Evolutionary conservation across 2,329 filamentous ascomycete genomes (phyloP).

Genomic region (Colletotrichum zoysiae): DNA sequence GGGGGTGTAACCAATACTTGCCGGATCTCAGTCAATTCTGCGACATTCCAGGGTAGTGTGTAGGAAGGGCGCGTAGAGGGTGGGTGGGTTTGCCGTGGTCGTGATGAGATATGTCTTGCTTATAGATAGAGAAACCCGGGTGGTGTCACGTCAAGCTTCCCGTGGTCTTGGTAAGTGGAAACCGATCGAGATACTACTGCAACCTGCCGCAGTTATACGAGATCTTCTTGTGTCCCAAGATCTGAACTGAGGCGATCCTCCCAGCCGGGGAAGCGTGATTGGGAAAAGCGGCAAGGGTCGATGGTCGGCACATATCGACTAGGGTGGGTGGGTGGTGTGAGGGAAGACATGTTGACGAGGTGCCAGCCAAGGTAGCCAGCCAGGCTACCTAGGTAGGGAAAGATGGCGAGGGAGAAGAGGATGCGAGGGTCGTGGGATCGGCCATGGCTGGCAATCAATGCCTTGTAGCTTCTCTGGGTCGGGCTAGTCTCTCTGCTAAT

Average conservation of each 20-base stretch:
- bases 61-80: slow-evolving; percentile 37
- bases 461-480: neutral
- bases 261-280: slow-evolving; percentile 28
- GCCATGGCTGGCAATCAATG: slow-evolving; percentile 4
- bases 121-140: slow-evolving; percentile 38
- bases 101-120: slow-evolving; percentile 41
- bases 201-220: slow-evolving; percentile 44
- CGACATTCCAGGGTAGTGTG: slow-evolving; percentile 41
- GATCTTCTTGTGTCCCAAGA: slow-evolving; percentile 42
- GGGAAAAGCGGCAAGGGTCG: slow-evolving; percentile 27
- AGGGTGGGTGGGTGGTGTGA: neutral
- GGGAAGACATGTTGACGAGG: slow-evolving; percentile 11
- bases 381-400: too few relatives aligned
- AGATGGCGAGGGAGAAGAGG: slow-evolving; percentile 26
- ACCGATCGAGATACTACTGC: slow-evolving; percentile 43
- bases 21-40: slow-evolving; percentile 43
- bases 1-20: slow-evolving; percentile 44
- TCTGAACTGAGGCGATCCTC: slow-evolving; percentile 35
- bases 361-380: slow-evolving; percentile 16
- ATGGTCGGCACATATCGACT: slow-evolving; percentile 17
- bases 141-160: slow-evolving; percentile 39
- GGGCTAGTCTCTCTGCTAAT: slow-evolving; percentile 13
- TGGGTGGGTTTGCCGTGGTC: slow-evolving; percentile 34
- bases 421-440: slow-evolving; percentile 2
- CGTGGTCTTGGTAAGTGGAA: slow-evolving; percentile 43